phyloP scores from a whole-genome alignment of 2,329 filamentous ascomycete species.

The Claviceps monticola region DNA sequence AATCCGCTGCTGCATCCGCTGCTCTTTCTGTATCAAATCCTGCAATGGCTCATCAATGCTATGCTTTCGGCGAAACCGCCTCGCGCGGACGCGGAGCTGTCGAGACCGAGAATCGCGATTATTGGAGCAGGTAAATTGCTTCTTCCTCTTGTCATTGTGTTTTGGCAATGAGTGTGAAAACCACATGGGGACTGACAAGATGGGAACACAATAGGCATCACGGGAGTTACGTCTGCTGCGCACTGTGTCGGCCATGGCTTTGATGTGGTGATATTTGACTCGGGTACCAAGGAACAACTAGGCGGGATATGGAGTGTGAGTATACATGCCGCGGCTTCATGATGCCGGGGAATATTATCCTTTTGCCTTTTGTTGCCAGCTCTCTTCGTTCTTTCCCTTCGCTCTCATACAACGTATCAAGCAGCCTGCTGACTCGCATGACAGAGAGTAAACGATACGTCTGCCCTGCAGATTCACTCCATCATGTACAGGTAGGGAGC shows the following conservation, averaged over 20 bases:
- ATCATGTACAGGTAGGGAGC: conserved; percentile 55
- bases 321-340: too few relatives aligned
- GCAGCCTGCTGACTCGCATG: background rate
- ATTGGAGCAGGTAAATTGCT: conserved; percentile 49
- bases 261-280: conserved; percentile 68
- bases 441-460: conserved; percentile 68
- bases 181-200: background rate
- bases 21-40: conserved; percentile 47
- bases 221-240: conserved; percentile 61
- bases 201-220: conserved; percentile 43
- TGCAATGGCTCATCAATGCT: conserved; percentile 49
- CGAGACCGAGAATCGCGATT: conserved; percentile 51
- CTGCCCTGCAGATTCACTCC: conserved; percentile 69
- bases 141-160: background rate
- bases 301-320: conserved; percentile 72
- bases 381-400: too few relatives aligned
- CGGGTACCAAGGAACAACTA: conserved; percentile 48
- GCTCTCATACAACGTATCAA: too few relatives aligned
- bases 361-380: background rate
- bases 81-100: conserved; percentile 38
- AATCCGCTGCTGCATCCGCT: conserved; percentile 38
- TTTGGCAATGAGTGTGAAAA: too few relatives aligned
- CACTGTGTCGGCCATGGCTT: conserved; percentile 81
- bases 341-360: background rate
- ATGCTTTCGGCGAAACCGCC: conserved; percentile 60